A percentile compares a stretch with the other conserved stretches of the same genome.
phyloP scores from a whole-genome alignment of 1,139 yeast species.

The Scheffersomyces cryptocercus region DNA sequence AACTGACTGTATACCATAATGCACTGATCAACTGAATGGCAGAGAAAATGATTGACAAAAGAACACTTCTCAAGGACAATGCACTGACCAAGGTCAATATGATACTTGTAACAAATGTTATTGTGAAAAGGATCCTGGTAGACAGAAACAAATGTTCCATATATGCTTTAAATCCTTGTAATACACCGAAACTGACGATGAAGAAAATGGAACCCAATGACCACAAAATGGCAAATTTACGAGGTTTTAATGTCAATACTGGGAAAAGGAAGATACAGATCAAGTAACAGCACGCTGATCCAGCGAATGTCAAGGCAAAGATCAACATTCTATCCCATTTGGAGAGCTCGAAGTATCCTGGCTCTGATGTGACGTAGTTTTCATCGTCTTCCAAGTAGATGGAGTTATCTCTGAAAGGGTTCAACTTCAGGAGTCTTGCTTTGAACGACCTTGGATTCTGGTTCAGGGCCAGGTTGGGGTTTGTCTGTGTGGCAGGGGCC shows the following conservation, averaged over 20 bases:
- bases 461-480: neutral
- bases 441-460: conserved; percentile 24
- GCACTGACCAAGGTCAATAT: conserved; percentile 50
- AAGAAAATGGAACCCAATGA: conserved; percentile 61
- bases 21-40: conserved; percentile 52
- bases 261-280: conserved; percentile 61
- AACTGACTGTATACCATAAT: conserved; percentile 59
- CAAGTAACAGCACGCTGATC: conserved; percentile 53
- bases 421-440: conserved; percentile 34
- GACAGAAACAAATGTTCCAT: conserved; percentile 49
- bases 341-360: conserved; percentile 51
- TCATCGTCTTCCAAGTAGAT: conserved; percentile 46
- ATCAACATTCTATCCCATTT: conserved; percentile 61
- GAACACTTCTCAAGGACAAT: conserved; percentile 45
- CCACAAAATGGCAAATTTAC: conserved; percentile 63
- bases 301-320: conserved; percentile 56
- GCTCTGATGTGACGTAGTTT: conserved; percentile 46
- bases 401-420: conserved; percentile 41
- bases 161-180: conserved; percentile 55
- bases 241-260: conserved; percentile 53
- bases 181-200: conserved; percentile 55
- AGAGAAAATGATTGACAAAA: conserved; percentile 54
- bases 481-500: conserved; percentile 37
- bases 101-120: conserved; percentile 51
- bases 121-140: conserved; percentile 53